Percentiles rank a stretch among this genome's conserved stretches.
Conservation (phyloP, 805 yeast genomes). For the Nakazawaea pomicola region DNA sequence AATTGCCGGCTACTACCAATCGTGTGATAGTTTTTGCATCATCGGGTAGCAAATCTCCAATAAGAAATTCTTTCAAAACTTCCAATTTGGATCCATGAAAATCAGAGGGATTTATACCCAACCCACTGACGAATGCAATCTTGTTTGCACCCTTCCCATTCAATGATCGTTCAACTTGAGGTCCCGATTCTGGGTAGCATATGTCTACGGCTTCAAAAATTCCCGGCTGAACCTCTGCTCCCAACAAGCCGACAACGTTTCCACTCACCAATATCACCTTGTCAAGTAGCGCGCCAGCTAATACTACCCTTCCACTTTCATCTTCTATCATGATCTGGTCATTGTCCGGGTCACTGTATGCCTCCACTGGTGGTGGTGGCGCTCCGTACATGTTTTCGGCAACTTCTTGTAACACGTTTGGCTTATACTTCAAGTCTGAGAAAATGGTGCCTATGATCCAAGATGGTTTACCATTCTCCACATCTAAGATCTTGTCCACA, state of each 20-base stretch:
- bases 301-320: constrained; percentile 80
- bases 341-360: constrained; percentile 50
- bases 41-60: constrained; percentile 58
- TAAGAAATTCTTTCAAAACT: constrained; percentile 60
- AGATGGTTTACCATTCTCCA: constrained; percentile 53
- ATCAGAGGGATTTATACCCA: constrained; percentile 45
- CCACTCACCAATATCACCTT: constrained; percentile 77
- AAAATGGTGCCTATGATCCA: constrained; percentile 89
- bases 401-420: constrained; percentile 80
- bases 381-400: constrained; percentile 51
- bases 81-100: constrained; percentile 44
- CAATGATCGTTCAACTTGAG: constrained; percentile 10
- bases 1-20: constrained; percentile 71
- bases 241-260: constrained; percentile 77
- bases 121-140: constrained; percentile 75
- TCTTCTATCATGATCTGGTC: constrained; percentile 80
- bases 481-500: constrained; percentile 54
- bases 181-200: constrained; percentile 53
- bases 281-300: constrained; percentile 60
- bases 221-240: constrained; percentile 82
- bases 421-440: constrained; percentile 78
- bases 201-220: constrained; percentile 80
- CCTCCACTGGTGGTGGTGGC: constrained; percentile 30
- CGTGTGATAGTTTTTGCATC: constrained; percentile 34
- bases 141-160: constrained; percentile 29